Evolutionary conservation across 352 stramenopile genomes (phyloP), one percentile per base, ranked within the genome.

Genomic region (Phytophthora hybrid): DNA sequence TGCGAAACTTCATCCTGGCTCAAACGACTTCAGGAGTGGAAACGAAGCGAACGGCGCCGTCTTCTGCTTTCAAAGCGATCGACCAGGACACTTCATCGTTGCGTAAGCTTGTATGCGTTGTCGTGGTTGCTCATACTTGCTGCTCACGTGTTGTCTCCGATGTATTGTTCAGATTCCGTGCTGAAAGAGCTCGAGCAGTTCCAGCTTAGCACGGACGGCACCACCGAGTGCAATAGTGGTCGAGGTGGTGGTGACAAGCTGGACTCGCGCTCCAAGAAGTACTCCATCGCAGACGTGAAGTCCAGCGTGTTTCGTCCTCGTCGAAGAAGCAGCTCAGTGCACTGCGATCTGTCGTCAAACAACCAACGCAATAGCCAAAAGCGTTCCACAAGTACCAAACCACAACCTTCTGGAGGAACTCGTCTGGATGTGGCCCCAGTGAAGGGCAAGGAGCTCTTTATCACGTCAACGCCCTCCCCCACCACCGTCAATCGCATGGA

Each of bases 121-220:
- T 19, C 6, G 11, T 19, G 21, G 23, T 54, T 59, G 57, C 11
- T 68, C 41, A 13, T 49, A 29, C 10, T 21, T 13, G 13, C 49
- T 58, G 34, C 4, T 64, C 41, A 29, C 26, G 9, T 62, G 23
- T 44, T 51, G 5, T 44, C 37, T 16, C 16, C 37, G 11, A 44
- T 1, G 47, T 63, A 11, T 57, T 55, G 5, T 62, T 41, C 18
- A 88, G 82, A 84, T 59, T 68, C 73, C 4, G 79, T 87, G n/a
- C 74, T 88, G 41, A 79, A 85, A 71, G 82, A 90, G 18, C 70
- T 88, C 32, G 74, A 87, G 6, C 77, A 90, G 47, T 76, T 88
- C 41, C 78, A 84, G 21, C 49, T 78, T 19, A 65, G 73, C 26
- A 71, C 67, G 10, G 67, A 72, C 23, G 69, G 54, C 32, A 65